Evolutionary conservation across 176 grass and related monocot genomes (phyloP).

Genomic region (Melocanna baccifera): DNA sequence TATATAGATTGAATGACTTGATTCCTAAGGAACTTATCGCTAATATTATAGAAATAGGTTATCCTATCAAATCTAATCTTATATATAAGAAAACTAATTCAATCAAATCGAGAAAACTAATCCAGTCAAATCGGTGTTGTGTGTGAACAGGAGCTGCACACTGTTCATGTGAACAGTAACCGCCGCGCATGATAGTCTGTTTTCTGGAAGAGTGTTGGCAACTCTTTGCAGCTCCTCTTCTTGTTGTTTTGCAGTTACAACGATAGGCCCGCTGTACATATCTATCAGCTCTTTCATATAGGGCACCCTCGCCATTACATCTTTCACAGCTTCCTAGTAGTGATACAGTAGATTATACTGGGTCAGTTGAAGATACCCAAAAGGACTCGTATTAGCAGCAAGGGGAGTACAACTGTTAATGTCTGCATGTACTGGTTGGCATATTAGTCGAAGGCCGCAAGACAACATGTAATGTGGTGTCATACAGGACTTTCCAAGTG

Average conservation of each 20-base stretch:
- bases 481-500: not conserved
- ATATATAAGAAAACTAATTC: too few species aligned
- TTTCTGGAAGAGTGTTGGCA: slow-evolving; percentile 69
- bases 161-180: too few species aligned
- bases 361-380: slow-evolving; percentile 23
- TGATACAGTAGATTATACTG: slow-evolving; percentile 2
- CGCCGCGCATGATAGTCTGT: too few species aligned
- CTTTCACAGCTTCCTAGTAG: slow-evolving; percentile 62
- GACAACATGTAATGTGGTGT: not conserved
- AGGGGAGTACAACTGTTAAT: not conserved
- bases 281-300: slow-evolving; percentile 70
- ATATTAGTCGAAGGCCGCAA: not conserved
- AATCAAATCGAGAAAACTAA: too few species aligned
- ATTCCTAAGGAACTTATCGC: too few species aligned
- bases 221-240: slow-evolving; percentile 76
- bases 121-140: too few species aligned
- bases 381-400: slow-evolving; percentile 1
- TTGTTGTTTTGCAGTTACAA: slow-evolving; percentile 84
- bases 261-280: slow-evolving; percentile 64
- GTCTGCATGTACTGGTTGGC: not conserved
- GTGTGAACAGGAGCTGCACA: too few species aligned
- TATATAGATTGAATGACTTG: too few species aligned
- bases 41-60: too few species aligned
- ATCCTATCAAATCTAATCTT: too few species aligned
- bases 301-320: slow-evolving; percentile 60